Base-by-base conservation (phyloP, 345 rosid genomes). In the Moricandia arvensis region DNA sequence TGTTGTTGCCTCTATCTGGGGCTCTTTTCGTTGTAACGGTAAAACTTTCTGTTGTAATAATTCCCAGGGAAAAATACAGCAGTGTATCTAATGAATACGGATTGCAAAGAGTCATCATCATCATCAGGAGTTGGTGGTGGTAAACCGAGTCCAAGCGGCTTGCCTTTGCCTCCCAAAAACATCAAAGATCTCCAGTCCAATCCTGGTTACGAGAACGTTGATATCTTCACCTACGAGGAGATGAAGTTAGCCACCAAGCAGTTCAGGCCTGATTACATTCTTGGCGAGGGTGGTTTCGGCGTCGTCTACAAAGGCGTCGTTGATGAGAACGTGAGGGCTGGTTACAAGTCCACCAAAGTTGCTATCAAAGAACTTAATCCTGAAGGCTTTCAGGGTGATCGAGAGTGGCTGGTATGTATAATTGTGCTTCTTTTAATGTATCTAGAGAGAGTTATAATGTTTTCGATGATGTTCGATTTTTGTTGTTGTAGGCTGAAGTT, bases 261-360 rank as follows among this genome's bases (percentile, higher is more conserved):
- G 69, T 95, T 95, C 75, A 83, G 93, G 45, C 93, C 98, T 0
- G 96, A 93, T 83, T 86, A 77, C 67, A 89, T 95, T 21, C 90
- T 95, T 1, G 99, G 99, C 0, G 97, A 93, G 49, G 99, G 99
- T 55, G 99, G 99, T 11, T 95, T 95, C 51, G 99, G 99, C 18
- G 87, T 88, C 38, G 99, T 95, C 45, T 91, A 92, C 51, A 93
- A 88, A 80, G 98, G 98, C 61, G 83, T 90, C 59, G 74, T 95
- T 34, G 97, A 95, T 75, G 88, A 83, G 53, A 83, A 47, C 38
- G 85, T 91, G 43, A 86, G 94, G 79, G 72, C 75, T 51, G 96
- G 89, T 58, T 90, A 84, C 75, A 66, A 76, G 59, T 81, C 90
- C 37, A 85, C 87, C 0, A 58, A 69, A 66, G 99, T 95, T 60